Evolutionary conservation across 106 monocot species (phyloP).

Genomic region (Dendrobium huoshanense): DNA sequence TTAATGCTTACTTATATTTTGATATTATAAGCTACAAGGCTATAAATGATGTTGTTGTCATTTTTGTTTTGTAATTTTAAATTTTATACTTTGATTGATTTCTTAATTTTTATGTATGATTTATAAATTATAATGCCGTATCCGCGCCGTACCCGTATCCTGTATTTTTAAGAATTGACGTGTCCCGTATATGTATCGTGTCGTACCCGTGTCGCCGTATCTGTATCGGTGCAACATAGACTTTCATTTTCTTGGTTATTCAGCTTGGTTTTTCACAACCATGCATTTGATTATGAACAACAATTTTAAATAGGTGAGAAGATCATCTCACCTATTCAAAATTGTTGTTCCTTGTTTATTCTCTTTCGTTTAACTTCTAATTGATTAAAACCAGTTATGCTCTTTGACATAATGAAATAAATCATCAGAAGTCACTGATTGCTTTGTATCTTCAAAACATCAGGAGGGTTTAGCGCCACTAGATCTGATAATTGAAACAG

Average conservation of each 20-base stretch:
- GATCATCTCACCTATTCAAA: neutral
- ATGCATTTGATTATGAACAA: neutral
- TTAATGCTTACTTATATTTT: too few species aligned
- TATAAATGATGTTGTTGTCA: too few species aligned
- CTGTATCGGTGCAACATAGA: too few species aligned
- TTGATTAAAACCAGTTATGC: neutral
- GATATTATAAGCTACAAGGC: too few species aligned
- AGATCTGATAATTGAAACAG: constrained; percentile 44
- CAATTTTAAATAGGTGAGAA: neutral
- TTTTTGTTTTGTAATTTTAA: too few species aligned
- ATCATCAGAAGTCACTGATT: neutral
- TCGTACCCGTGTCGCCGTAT: too few species aligned
- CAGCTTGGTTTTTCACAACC: neutral
- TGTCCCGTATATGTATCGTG: too few species aligned
- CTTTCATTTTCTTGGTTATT: neutral
- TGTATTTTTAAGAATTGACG: too few species aligned
- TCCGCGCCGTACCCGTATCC: too few species aligned
- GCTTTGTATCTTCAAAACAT: neutral
- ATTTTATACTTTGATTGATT: too few species aligned
- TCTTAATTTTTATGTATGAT: too few species aligned
- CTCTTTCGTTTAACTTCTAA: neutral
- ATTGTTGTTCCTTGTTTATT: neutral
- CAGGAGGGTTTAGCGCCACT: constrained; percentile 74
- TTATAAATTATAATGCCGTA: too few species aligned
- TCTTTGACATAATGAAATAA: neutral